Evolutionary conservation across 2,329 filamentous ascomycete species (phyloP).

Genomic region (Aschersonia sp.): DNA sequence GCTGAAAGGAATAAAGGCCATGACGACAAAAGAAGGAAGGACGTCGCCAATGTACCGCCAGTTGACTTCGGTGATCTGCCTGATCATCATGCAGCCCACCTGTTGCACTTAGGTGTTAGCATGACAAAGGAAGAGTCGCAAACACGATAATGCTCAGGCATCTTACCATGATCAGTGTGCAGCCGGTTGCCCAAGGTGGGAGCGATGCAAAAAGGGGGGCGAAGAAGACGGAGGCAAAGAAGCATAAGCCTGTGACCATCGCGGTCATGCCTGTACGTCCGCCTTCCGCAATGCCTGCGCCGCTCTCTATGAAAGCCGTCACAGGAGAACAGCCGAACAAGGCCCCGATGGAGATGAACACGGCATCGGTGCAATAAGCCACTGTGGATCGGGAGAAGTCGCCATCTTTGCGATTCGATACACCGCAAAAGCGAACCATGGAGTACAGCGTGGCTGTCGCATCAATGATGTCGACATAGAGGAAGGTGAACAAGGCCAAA

Average conservation of each 20-base stretch:
- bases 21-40: slow-evolving; percentile 60
- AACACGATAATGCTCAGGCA: background rate
- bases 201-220: slow-evolving; percentile 65
- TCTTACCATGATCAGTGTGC: slow-evolving; percentile 51
- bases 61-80: slow-evolving; percentile 60
- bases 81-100: slow-evolving; percentile 68
- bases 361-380: slow-evolving; percentile 60
- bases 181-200: slow-evolving; percentile 64
- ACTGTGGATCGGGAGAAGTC: slow-evolving; percentile 78
- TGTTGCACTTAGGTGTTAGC: slow-evolving; percentile 10
- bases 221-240: slow-evolving; percentile 59
- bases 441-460: slow-evolving; percentile 65
- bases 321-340: slow-evolving; percentile 57
- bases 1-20: slow-evolving; percentile 63
- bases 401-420: slow-evolving; percentile 48
- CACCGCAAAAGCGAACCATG: slow-evolving; percentile 64
- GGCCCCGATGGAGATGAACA: slow-evolving; percentile 56
- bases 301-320: slow-evolving; percentile 63
- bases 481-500: slow-evolving; percentile 60
- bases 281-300: slow-evolving; percentile 62
- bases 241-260: slow-evolving; percentile 54
- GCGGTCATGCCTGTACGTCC: slow-evolving; percentile 60
- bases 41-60: slow-evolving; percentile 66
- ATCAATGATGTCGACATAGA: slow-evolving; percentile 70
- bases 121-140: background rate